Percentiles rank a stretch among this genome's conserved stretches.
phyloP scores from a whole-genome alignment of 805 yeast genomes.

The Lachancea sp. region DNA sequence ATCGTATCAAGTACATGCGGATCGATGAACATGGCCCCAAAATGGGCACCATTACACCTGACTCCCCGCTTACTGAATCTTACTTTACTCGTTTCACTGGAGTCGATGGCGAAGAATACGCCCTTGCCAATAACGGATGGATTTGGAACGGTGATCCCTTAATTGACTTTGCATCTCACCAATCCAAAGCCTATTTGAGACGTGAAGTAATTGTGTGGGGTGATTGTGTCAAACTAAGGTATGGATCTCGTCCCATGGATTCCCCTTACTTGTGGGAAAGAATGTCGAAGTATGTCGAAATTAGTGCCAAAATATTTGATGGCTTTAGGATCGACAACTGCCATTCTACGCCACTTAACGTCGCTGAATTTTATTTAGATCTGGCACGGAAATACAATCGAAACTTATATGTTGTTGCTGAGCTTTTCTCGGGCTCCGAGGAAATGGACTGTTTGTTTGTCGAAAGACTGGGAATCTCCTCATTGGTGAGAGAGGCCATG shows the following conservation, averaged over 20 bases:
- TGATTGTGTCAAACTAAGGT: slow-evolving; percentile 89
- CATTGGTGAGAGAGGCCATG: slow-evolving; percentile 94
- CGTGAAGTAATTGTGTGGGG: slow-evolving; percentile 97
- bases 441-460: slow-evolving; percentile 85
- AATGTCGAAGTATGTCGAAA: slow-evolving; percentile 70
- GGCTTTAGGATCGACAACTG: slow-evolving; percentile 94
- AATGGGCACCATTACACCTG: slow-evolving; percentile 55
- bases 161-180: slow-evolving; percentile 81
- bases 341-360: slow-evolving; percentile 94
- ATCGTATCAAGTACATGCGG: slow-evolving; percentile 70
- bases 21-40: slow-evolving; percentile 78
- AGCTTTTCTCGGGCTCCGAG: slow-evolving; percentile 88
- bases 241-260: slow-evolving; percentile 70
- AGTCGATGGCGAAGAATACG: slow-evolving; percentile 50
- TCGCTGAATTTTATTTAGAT: slow-evolving; percentile 83
- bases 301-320: slow-evolving; percentile 66
- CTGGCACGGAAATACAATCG: slow-evolving; percentile 82
- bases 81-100: slow-evolving; percentile 71
- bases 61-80: slow-evolving; percentile 69
- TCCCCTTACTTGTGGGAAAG: slow-evolving; percentile 87
- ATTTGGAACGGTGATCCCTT: slow-evolving; percentile 96
- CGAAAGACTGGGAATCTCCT: slow-evolving; percentile 81
- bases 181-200: slow-evolving; percentile 74
- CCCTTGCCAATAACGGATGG: slow-evolving; percentile 95
- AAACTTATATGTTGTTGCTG: slow-evolving; percentile 88